A percentile compares a stretch with the other conserved stretches of the same genome.
These are phyloP conservation scores for Boletus rufocinnamomeus DNA, from an alignment of 768 basidiomycete genomes.

Conservation along the genomic window DNA sequence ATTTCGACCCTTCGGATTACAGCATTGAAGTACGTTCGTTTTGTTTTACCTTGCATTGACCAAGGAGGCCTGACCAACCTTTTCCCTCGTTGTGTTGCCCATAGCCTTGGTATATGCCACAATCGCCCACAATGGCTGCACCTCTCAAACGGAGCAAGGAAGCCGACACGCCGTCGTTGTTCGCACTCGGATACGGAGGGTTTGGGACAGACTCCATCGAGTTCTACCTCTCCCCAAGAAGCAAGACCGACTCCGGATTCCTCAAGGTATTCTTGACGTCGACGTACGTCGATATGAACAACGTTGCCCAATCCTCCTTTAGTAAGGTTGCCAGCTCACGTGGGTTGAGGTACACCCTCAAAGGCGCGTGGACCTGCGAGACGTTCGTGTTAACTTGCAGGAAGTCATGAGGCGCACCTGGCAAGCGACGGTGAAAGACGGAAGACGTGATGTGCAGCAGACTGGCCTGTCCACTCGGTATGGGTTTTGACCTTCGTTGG, in stretches of 20 bases:
- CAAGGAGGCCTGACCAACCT: neutral
- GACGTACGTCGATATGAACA: constrained; percentile 21
- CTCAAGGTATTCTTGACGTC: constrained; percentile 27
- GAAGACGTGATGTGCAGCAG: neutral
- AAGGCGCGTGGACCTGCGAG: constrained; percentile 19
- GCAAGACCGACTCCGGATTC: constrained; percentile 19
- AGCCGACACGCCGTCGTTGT: constrained; percentile 13
- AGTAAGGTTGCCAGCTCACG: neutral
- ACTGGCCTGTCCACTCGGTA: neutral
- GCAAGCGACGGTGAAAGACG: neutral
- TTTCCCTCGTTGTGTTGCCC: neutral
- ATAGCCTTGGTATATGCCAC: constrained; percentile 23
- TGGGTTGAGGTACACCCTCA: neutral
- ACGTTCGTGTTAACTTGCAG: constrained; percentile 25
- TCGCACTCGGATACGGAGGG: constrained; percentile 24
- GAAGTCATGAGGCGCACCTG: neutral
- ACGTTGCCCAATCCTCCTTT: constrained; percentile 14
- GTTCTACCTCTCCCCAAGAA: constrained; percentile 10
- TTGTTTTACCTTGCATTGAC: neutral
- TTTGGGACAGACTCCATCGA: constrained; percentile 24
- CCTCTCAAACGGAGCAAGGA: constrained; percentile 6
- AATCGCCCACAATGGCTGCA: neutral
- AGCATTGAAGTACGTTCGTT: constrained; percentile 13
- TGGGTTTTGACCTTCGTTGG: neutral
- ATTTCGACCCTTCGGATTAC: constrained; percentile 27